phyloP scores from a whole-genome alignment of 2,329 filamentous ascomycete genomes.

The Mariannaea sp. region DNA sequence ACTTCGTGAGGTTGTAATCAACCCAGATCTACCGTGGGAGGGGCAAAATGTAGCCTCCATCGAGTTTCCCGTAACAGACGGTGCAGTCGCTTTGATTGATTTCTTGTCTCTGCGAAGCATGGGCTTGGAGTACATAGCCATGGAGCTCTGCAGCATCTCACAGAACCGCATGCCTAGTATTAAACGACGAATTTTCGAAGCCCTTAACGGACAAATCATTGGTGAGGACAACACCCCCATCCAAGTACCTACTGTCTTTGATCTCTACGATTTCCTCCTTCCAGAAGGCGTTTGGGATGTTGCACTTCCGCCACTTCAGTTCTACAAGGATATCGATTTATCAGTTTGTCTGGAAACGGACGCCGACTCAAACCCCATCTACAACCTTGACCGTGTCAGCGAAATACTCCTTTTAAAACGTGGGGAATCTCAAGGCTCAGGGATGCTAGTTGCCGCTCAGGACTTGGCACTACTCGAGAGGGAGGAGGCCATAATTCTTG shows the following conservation, averaged over 20 bases:
- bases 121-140: constrained; percentile 81
- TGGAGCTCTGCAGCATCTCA: constrained; percentile 80
- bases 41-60: constrained; percentile 62
- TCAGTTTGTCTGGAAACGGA: constrained; percentile 66
- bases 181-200: constrained; percentile 70
- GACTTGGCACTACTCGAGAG: constrained; percentile 56
- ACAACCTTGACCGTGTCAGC: constrained; percentile 71
- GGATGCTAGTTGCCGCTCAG: constrained; percentile 54
- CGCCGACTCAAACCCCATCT: constrained; percentile 61
- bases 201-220: constrained; percentile 77
- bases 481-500: constrained; percentile 64
- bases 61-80: constrained; percentile 70
- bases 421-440: constrained; percentile 60
- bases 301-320: constrained; percentile 58
- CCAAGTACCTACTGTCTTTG: constrained; percentile 78
- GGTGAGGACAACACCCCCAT: constrained; percentile 69
- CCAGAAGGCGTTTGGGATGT: constrained; percentile 56
- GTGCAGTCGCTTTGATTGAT: constrained; percentile 72
- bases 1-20: constrained; percentile 71
- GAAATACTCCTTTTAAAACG: constrained; percentile 75
- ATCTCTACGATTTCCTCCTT: constrained; percentile 86
- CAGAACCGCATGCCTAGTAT: constrained; percentile 71
- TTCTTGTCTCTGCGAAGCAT: constrained; percentile 79
- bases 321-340: constrained; percentile 71
- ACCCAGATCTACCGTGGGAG: constrained; percentile 75